A percentile compares a stretch with the other conserved stretches of the same genome.
Evolutionary conservation across 805 yeast genomes (phyloP).

Genomic region (Wickerhamomyces rabaulensis): DNA sequence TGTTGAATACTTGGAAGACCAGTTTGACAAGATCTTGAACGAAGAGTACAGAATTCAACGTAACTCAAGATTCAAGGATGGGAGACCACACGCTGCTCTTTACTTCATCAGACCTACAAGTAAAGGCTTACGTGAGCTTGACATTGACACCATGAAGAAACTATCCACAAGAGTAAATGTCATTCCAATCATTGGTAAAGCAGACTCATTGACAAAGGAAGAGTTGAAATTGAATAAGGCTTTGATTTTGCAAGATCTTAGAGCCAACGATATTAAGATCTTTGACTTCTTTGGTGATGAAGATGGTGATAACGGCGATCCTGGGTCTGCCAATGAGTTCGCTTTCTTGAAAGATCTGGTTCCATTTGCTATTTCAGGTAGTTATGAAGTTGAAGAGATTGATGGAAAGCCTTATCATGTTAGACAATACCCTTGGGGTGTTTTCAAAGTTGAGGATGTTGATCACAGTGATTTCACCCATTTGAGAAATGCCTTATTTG

Average conservation of each 20-base stretch:
- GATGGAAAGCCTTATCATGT: conserved; percentile 37
- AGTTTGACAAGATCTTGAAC: conserved; percentile 64
- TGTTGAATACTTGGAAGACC: conserved; percentile 58
- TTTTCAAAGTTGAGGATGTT: conserved; percentile 50
- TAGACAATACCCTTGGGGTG: conserved; percentile 66
- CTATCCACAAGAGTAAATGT: conserved; percentile 73
- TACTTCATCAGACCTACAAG: conserved; percentile 72
- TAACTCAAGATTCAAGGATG: conserved; percentile 65
- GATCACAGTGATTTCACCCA: conserved; percentile 64
- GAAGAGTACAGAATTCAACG: conserved; percentile 74
- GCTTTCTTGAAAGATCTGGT: conserved; percentile 38
- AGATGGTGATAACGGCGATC: conserved; percentile 17
- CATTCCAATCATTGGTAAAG: conserved; percentile 75
- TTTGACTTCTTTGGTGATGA: conserved; percentile 49
- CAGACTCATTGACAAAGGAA: conserved; percentile 68
- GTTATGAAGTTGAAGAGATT: conserved; percentile 33
- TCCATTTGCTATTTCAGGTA: conserved; percentile 66
- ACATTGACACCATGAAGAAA: conserved; percentile 62
- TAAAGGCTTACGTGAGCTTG: conserved; percentile 66
- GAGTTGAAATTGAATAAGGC: conserved; percentile 55
- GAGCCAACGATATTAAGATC: conserved; percentile 51
- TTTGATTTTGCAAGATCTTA: conserved; percentile 51
- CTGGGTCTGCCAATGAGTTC: conserved; percentile 21
- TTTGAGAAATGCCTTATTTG: conserved; percentile 66
- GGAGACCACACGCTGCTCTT: conserved; percentile 70